Evolutionary conservation across 352 stramenopile species (phyloP), one percentile per base, ranked within the genome.

Genomic region (Globisporangium nunn): DNA sequence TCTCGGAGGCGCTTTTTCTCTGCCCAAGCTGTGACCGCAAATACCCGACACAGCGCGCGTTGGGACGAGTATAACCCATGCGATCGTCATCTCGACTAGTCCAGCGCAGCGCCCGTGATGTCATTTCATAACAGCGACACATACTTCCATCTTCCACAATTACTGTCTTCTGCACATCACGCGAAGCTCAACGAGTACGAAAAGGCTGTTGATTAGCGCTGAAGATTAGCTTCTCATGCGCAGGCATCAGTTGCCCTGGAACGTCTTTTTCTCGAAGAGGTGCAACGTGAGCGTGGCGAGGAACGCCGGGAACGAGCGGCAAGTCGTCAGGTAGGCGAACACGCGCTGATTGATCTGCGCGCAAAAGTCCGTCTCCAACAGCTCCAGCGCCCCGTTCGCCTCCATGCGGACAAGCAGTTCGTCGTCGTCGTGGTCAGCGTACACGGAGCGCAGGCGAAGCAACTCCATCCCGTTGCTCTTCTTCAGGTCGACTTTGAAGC

Each of bases 221-320:
- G 23, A 23, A 23, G 23, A 23, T 23, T 23, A 23, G 23, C 23
- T 23, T 23, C 23, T 23, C 23, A 23, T 23, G 23, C 23, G 23
- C 23, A 23, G 23, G n/a, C 12, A 12, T 48, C 43, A 85, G 63
- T 76, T 76, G 50, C 82, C 79, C 53, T 93, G 84, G 59, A 95
- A 95, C 0, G 88, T 97, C 62, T 94, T 81, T 61, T 92, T 92
- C 68, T 95, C 87, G 54, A 97, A 97, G 23, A 96, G 68, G 68
- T 92, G 73, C 48, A 96, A 68, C 39, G 87, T 95, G 18, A 97
- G 67, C n/a, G 75, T 92, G 30, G 81, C 81, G 57, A 97, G 64
- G 65, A 97, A 97, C 12, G 85, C 87, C 15, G 88, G 88, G 56
- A 96, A 91, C 3, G 88, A 96, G 33, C 88, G 80, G 63, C 85